Base-by-base conservation (phyloP, 2,329 filamentous ascomycete genomes). In the Pestalotiopsis fici region DNA sequence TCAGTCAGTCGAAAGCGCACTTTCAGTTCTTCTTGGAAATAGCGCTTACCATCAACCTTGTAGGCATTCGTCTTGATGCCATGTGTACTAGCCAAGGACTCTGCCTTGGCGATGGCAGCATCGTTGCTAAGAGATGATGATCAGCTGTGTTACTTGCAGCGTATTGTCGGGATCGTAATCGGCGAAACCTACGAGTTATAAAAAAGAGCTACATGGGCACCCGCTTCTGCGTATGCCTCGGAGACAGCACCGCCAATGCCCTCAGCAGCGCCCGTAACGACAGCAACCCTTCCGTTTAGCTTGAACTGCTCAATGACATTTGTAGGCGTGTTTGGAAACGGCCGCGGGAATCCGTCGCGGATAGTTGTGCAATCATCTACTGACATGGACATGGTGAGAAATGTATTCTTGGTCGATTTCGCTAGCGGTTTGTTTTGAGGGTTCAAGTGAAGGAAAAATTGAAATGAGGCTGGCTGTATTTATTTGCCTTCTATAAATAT, bases 261-360 rank as follows among this genome's bases (percentile, higher is more conserved):
- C 54, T 83, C 82, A 0, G 81, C 78, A 0, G 82, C 83, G 4
- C 83, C 83, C 0, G 77, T 85, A 1, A 85, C 74, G n/a, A 81
- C 78, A 0, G 80, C 78, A 65, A 81, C 78, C 66, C 78, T 84
- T 9, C 78, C 82, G 4, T 71, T 76, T 71, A 85, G 74, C 15
- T 73, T 74, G 59, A 85, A 77, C 62, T 85, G 83, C 56, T 84
- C 78, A 1, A 84, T 62, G 1, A 84, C 83, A 66, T 84, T 84
- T 43, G 71, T 65, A 1, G 81, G 78, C 0, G 77, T 82, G 65
- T 78, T 70, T 3, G 80, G 80, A 64, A 80, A 78, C 1, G 79
- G 79, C 7, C 77, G 76, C 4, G 79, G 78, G 67, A 80, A 80
- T 23, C 80, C 79, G 2, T 73, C 71, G 6, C 80, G 74, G 60